Base-by-base conservation (phyloP, 768 basidiomycete genomes). In the Termitomyces sp. region DNA sequence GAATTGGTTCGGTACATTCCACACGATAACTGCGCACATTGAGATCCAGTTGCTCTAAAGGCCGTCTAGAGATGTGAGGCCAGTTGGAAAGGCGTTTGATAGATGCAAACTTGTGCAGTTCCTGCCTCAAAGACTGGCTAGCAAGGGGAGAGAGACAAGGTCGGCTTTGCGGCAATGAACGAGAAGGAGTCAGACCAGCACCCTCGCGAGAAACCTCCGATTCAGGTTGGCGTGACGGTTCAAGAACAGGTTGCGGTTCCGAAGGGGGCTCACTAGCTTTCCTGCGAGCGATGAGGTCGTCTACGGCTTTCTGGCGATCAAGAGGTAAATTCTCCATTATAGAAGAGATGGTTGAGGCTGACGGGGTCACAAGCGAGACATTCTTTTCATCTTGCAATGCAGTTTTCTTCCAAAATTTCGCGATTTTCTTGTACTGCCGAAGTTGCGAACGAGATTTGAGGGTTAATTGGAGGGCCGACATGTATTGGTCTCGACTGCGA, bases 371-470 rank as follows among this genome's bases (percentile, higher is more conserved):
- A 24, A 70, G 57, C 36, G 63, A 57, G 36, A 55, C 48, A n/a
- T 68, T 65, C 24, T 57, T 61, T 20, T 60, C 61, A 3, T 64
- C 62, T 59, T 68, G 68, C 53, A 72, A 65, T 18, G 79, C 79
- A 13, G 72, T 65, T 22, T 65, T 71, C 64, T 79, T 80, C 79
- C 81, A 81, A 29, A 59, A 70, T 49, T 73, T 68, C 18, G 78
- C 78, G 13, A 74, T 64, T 26, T 67, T 72, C 65, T 78, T 80
- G 76, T 76, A 81, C 43, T 74, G 69, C 37, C 71, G 74, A 47
- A 80, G 75, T 52, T 79, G 74, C 55, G 70, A 74, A 49, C 80
- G 74, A 47, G 74, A 66, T 51, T 72, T 74, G 60, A 81, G 67
- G 32, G 77, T 76, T 62, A 79, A 58, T 47, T 77, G 72, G 51